Evolutionary conservation across 768 basidiomycete genomes (phyloP).

Genomic region (Leccinum disarticulatum): DNA sequence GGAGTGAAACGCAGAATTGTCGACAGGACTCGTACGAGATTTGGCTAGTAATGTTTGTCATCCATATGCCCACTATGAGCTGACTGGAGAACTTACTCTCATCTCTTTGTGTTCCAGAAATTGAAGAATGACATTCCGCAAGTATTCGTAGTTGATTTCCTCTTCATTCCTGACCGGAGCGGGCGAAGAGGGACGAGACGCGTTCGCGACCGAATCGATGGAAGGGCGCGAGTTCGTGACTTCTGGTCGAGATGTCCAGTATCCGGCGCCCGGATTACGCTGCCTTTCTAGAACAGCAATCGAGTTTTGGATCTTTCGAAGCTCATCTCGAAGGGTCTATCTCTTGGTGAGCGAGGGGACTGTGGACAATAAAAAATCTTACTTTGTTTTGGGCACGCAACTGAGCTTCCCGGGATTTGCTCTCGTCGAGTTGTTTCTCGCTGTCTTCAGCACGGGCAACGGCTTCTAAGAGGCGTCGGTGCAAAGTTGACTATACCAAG

Average conservation of each 20-base stretch:
- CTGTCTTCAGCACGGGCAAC: constrained; percentile 48
- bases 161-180: constrained; percentile 60
- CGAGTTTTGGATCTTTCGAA: constrained; percentile 94
- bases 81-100: constrained; percentile 62
- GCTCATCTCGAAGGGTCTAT: constrained; percentile 87
- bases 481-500: constrained; percentile 41
- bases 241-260: constrained; percentile 65
- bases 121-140: constrained; percentile 94
- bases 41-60: constrained; percentile 52
- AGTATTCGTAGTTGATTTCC: constrained; percentile 93
- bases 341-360: constrained; percentile 9
- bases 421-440: constrained; percentile 73
- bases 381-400: constrained; percentile 80
- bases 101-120: constrained; percentile 99
- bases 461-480: constrained; percentile 49
- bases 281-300: constrained; percentile 87
- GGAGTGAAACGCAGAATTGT: constrained; percentile 95
- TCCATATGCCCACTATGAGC: background rate
- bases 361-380: constrained; percentile 10
- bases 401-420: constrained; percentile 65
- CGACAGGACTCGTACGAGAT: constrained; percentile 87
- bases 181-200: constrained; percentile 36
- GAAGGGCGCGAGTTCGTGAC: constrained; percentile 35
- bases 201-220: constrained; percentile 44
- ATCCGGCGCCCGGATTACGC: constrained; percentile 91